Conservation (phyloP, 2,329 filamentous ascomycete genomes). For the Coniella lustricola region DNA sequence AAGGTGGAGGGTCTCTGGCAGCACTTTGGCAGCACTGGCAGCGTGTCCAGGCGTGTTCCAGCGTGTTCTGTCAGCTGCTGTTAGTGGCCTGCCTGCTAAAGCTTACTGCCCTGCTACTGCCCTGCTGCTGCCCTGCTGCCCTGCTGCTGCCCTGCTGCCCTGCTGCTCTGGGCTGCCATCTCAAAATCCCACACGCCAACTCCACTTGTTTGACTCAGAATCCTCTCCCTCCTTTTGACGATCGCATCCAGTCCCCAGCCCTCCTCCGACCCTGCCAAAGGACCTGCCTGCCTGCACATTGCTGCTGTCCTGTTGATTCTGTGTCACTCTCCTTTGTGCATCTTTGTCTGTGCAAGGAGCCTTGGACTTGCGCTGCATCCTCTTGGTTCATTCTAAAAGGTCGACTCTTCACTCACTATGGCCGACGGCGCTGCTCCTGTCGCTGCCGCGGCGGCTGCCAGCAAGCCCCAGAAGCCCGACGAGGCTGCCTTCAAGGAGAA, state of each 20-base stretch:
- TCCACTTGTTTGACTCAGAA: background rate
- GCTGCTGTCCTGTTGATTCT: background rate
- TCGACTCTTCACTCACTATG: slow-evolving; percentile 30
- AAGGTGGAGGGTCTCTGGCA: no score
- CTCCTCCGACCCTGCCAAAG: no score
- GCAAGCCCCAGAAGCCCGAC: slow-evolving; percentile 79
- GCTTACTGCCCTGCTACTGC: no score
- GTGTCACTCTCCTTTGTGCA: background rate
- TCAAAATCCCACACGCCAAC: slow-evolving; percentile 2
- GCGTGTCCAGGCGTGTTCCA: no score
- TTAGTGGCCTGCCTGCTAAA: no score
- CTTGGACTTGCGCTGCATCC: slow-evolving; percentile 5
- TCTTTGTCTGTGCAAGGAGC: slow-evolving; percentile 4
- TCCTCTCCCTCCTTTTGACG: background rate
- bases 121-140: no score
- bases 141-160: background rate
- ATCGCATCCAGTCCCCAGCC: background rate
- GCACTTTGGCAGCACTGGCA: no score
- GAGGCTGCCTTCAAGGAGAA: slow-evolving; percentile 75
- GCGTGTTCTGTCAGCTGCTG: no score
- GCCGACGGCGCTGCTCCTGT: slow-evolving; percentile 35
- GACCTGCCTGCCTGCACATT: background rate
- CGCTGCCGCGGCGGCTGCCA: slow-evolving; percentile 38
- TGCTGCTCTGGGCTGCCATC: no score
- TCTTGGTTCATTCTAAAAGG: slow-evolving; percentile 14